Base-by-base conservation (phyloP, 176 grass and related monocot genomes). In the Secale cereale region DNA sequence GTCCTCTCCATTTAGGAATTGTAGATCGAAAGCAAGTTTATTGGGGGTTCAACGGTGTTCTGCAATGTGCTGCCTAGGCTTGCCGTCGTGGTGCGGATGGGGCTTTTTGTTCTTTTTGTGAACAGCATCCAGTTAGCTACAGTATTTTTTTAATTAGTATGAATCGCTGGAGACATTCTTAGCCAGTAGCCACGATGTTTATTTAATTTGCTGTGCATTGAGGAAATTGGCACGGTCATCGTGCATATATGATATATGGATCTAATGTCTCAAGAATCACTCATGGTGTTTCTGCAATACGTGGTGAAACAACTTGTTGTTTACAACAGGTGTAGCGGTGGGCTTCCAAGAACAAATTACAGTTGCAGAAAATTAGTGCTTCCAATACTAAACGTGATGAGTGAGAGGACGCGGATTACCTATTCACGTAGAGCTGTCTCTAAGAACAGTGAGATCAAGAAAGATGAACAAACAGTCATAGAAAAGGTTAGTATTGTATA, bases 401-500 rank as follows among this genome's bases (percentile, higher is more conserved):
- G 87, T 41, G 54, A 75, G 14, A 52, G 81, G 59, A 73, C 76
- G 26, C 61, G 84, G 16, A 72, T 29, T 50, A 89, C 91, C 19
- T 86, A 88, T 66, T 85, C 91, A 0, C 89, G 88, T 17, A 69
- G 73, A 33, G 81, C 91, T 86, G 70, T 50, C 74, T 91, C 86
- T 19, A 90, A 65, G 71, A 82, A 74, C 27, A 82, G 8, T 19
- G 79, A 91, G 32, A 41, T 80, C 72, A 85, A 89, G 35, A 76
- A 91, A 63, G 61, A 78, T 56, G 72, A 76, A n/a, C 30, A 92
- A 64, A 39, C 22, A 48, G 25, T 73, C 29, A 10, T 59, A 40
- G 80, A 86, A 20, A 85, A 89, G 91, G 93, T 95, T 85, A 6
- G 70, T 80, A 23, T 9, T 84, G 75, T 9, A 17, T 78, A 26